Evolutionary conservation across 208 protist genomes (phyloP).

Genomic region (Wallacemonas sp.): DNA sequence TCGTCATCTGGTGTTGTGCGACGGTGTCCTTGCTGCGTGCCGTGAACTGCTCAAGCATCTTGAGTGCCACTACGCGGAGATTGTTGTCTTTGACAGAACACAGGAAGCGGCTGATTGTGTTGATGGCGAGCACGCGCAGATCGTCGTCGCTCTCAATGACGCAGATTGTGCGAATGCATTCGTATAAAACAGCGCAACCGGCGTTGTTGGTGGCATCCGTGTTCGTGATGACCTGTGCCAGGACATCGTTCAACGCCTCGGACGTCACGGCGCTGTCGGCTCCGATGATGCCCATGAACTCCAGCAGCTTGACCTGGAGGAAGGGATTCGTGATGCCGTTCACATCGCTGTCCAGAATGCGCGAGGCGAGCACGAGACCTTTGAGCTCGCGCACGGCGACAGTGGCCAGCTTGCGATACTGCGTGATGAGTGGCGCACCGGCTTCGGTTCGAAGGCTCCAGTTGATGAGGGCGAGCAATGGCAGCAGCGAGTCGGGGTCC

Average conservation of each 20-base stretch:
- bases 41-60: constrained; percentile 93
- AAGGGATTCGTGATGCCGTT: constrained; percentile 98
- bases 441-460: constrained; percentile 76
- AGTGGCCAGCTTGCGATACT: constrained; percentile 89
- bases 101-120: constrained; percentile 98
- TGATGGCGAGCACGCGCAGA: constrained; percentile 95
- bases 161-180: constrained; percentile 98
- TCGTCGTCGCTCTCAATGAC: constrained; percentile 93
- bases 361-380: constrained; percentile 93
- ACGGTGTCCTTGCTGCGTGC: constrained; percentile 84
- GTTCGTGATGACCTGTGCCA: constrained; percentile 98
- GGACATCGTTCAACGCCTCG: constrained; percentile 97
- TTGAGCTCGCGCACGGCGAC: constrained; percentile 95
- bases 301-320: constrained; percentile 96
- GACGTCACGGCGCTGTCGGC: constrained; percentile 87
- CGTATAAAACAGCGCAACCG: constrained; percentile 98
- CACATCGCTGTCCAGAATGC: constrained; percentile 95
- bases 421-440: constrained; percentile 46
- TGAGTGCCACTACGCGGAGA: constrained; percentile 97
- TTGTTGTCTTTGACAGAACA: constrained; percentile 97
- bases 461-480: constrained; percentile 92
- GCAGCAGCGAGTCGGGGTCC: constrained; percentile 85
- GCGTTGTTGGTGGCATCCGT: constrained; percentile 96
- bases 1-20: constrained; percentile 92
- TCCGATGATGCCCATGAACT: constrained; percentile 97